Base-by-base conservation (phyloP, 805 yeast species). In the Lipomyces starkeyi region DNA sequence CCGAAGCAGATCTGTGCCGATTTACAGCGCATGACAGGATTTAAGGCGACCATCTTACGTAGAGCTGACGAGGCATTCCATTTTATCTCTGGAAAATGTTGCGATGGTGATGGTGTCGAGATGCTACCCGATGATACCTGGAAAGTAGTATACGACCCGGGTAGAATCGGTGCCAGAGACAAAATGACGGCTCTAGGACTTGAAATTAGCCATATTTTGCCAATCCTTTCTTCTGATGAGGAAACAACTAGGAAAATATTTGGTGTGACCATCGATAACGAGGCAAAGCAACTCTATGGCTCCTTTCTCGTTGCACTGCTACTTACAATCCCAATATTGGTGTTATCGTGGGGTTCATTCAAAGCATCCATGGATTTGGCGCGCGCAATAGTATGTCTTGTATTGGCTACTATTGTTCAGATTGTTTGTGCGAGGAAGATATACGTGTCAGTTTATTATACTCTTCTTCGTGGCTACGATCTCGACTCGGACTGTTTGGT, bases 241-340 rank as follows among this genome's bases (percentile, higher is more conserved):
- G 52, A 20, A n/a, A 29, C 49, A 2, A 40, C 14, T 25, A 29
- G 56, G 60, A 43, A 32, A n/a, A 5, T 62, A 22, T 25, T 52
- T 22, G 67, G 63, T 2, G 27, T 34, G 37, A 40, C 32, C n/a
- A 9, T 58, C 20, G 67, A 59, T 54, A 20, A 9, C 17, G 35
- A 61, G 14, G 17, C 52, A 27, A 20, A 22, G 13, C 25, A 11
- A 8, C 49, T 25, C 2, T 32, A 37, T 11, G 2, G 40, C 52
- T 49, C 27, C 2, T 60, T 64, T 43, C 20, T 37, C 9, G 13
- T 59, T 13, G 27, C 67, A 8, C 2, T 63, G 20, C 3, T 62
- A 1, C 53, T 61, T 5, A 64, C 71, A n/a, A 56, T 67, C 32
- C 71, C 71, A 11, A 40, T 67, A n/a, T 40, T 67, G n/a, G 68